Percentiles rank a stretch among this genome's conserved stretches.
phyloP scores from a whole-genome alignment of 192 early-diverging fungal genomes.

The Paraglomus brasilianum region DNA sequence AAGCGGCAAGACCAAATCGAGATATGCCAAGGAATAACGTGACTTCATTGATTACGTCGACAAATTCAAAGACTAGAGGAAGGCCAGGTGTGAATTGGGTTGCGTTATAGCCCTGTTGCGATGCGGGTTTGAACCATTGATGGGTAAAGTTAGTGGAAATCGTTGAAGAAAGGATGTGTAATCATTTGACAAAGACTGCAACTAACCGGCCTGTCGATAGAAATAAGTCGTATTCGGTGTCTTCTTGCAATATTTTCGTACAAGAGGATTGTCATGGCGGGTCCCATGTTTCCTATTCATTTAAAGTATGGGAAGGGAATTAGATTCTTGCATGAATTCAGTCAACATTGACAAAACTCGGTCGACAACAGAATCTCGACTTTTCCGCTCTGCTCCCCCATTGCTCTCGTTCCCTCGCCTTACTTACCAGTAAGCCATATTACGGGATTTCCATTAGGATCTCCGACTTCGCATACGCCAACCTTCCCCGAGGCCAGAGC shows the following conservation, averaged over 20 bases:
- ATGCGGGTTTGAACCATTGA: background rate
- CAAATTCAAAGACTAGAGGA: slow-evolving; percentile 29
- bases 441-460: slow-evolving; percentile 24
- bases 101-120: slow-evolving; percentile 12
- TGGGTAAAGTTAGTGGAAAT: background rate
- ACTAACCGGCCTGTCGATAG: slow-evolving; percentile 17
- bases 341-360: background rate
- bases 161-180: background rate
- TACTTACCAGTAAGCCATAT: slow-evolving; percentile 28
- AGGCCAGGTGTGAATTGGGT: slow-evolving; percentile 19
- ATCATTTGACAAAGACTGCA: background rate
- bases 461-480: slow-evolving; percentile 26
- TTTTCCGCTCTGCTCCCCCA: too few relatives aligned
- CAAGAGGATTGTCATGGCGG: slow-evolving; percentile 25
- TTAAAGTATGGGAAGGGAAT: background rate
- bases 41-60: slow-evolving; percentile 26
- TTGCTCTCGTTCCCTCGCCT: too few relatives aligned
- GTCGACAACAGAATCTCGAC: too few relatives aligned
- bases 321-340: background rate
- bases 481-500: slow-evolving; percentile 25
- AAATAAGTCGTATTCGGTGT: slow-evolving; percentile 20
- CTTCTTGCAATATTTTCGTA: slow-evolving; percentile 21
- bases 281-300: slow-evolving; percentile 28
- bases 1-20: slow-evolving; percentile 24
- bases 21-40: slow-evolving; percentile 20